Evolutionary conservation across 2,329 filamentous ascomycete genomes (phyloP), one percentile per base, ranked within the genome.

Genomic region (Nigrospora osmanthi): DNA sequence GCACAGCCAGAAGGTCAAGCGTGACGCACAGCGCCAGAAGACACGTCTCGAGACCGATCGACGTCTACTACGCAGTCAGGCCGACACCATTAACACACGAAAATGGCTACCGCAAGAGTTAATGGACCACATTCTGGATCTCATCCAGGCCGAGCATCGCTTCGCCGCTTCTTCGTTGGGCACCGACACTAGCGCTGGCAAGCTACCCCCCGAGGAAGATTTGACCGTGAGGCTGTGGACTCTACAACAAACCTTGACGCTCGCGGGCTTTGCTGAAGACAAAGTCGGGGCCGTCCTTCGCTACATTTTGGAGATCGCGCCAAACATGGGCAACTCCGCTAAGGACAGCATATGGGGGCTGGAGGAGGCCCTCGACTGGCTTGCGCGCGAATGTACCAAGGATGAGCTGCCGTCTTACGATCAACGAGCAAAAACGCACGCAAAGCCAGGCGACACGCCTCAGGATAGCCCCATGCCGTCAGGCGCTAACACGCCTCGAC

Each of bases 341-440:
- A 84, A 80, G 53, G 85, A 89, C 51, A 74, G 75, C 37, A 76
- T 89, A 13, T 95, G 89, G 87, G 89, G 90, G 11, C 68, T 97
- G 33, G 85, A 94, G 49, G 90, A 95, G 64, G 82, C 87, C 23
- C 63, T 98, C 16, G 88, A 96, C 55, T 95, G 89, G 88, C 75
- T 97, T 44, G 87, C 89, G n/a, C 71, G 87, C 52, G 80, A 93
- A 59, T 87, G 84, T 54, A 68, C 75, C 13, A 68, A 73, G 50
- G 76, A 81, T 1, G 83, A 90, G 54, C 71, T 91, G 33, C 85
- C 85, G 6, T 74, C 80, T 39, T 94, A 93, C 60, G 81, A 85
- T 16, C 73, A 71, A 46, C 67, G 61, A 43, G 54, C 57, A 13
- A 71, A 65, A 31, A 40, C 44, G 19, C 28, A 38, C 9, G 17